Base-by-base conservation (phyloP, 2,329 filamentous ascomycete genomes). In the Delphinella strobiligena region DNA sequence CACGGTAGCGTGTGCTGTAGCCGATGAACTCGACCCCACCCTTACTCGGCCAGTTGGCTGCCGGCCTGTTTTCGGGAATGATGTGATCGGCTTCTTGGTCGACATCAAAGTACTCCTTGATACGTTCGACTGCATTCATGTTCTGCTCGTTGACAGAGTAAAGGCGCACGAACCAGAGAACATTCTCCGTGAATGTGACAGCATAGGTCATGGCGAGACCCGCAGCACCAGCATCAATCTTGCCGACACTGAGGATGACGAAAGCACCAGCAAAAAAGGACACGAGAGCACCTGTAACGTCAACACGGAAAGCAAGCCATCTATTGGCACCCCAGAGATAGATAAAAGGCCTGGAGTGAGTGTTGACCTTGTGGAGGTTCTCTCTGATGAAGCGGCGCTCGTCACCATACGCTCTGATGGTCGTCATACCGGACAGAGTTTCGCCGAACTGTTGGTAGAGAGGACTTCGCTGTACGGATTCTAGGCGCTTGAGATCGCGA, bases 401-500 rank as follows among this genome's bases (percentile, higher is more conserved):
- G 51, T 95, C 89, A 27, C 89, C 87, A 53, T 96, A 98, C 2
- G 91, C 91, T 54, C 93, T 81, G 50, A 98, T 98, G 0, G 91
- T 98, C 3, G 89, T 93, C 60, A 98, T 91, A 19, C 91, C 91
- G 37, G 80, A 85, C 14, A 98, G 66, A 0, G 93, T 96, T 65
- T 98, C 91, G 47, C 91, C 89, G 50, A 98, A 98, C 51, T 96
- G 91, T 61, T 98, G 91, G 64, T 95, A 98, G 5, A 98, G 68
- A 1, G 91, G 91, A 59, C 88, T 96, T 54, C 89, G 75, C 59
- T 95, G 85, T 1, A 96, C 79, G 5, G 89, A 94, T 59, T 98
- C 93, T 5, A 98, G 68, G 36, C 91, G 79, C 68, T 98, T 98
- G 40, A 98, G 71, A 55, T 96, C 91, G 47, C 89, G 78, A n/a